A percentile compares a stretch with the other conserved stretches of the same genome.
Evolutionary conservation across 345 rosid genomes (phyloP).

Genomic region (Acer campestre): DNA sequence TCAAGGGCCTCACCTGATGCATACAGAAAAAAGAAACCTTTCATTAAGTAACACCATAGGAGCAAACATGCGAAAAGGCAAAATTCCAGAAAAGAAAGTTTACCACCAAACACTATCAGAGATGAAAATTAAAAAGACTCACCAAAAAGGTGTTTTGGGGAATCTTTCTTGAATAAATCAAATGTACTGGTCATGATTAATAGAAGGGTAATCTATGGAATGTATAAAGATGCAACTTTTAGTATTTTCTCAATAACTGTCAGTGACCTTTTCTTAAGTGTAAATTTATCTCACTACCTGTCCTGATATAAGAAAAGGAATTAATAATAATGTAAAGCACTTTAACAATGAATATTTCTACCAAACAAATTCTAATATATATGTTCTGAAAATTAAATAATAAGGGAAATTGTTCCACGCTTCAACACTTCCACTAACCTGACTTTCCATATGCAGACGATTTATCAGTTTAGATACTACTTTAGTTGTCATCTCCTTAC

Average conservation of each 20-base stretch:
- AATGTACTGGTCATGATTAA: not conserved
- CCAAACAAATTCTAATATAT: not conserved
- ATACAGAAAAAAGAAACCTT: not conserved
- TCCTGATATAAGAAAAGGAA: not conserved
- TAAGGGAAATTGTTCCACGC: not conserved
- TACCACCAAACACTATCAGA: not conserved
- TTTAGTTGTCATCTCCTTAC: slow-evolving; percentile 60
- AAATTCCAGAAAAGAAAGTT: not conserved
- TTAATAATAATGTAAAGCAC: not conserved
- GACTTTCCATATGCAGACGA: slow-evolving; percentile 64
- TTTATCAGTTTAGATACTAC: slow-evolving; percentile 58
- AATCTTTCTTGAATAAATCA: not conserved
- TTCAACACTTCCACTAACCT: slow-evolving; percentile 43
- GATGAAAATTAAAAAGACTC: not conserved
- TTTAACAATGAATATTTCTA: not conserved
- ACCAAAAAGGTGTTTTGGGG: not conserved
- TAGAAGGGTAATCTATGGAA: not conserved
- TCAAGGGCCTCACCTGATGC: slow-evolving; percentile 69
- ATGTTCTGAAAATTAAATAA: not conserved
- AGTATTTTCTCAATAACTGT: not conserved
- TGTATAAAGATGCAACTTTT: not conserved
- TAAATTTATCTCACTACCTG: not conserved
- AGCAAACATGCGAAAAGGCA: not conserved
- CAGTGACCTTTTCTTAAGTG: not conserved
- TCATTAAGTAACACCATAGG: slow-evolving; percentile 6